A percentile compares a stretch with the other conserved stretches of the same genome.
Evolutionary conservation across 139 green algal genomes (phyloP).

Genomic region (Micractinium sp.): DNA sequence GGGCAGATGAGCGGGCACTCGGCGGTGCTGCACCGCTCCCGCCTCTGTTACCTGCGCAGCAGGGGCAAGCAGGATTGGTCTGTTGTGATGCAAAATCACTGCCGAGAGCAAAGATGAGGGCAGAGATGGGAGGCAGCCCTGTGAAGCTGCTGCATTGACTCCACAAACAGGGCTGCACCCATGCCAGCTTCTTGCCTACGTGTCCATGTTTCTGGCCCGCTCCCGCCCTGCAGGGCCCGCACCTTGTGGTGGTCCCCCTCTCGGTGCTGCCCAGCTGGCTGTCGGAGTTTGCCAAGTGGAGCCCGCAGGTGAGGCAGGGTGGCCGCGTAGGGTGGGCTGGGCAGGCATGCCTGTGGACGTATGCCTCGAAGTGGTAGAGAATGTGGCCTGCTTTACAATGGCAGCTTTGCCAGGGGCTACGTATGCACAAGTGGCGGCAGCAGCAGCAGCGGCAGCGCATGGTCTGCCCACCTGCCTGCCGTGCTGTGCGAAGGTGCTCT

Average conservation of each 20-base stretch:
- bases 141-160: too few relatives aligned
- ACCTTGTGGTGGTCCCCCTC: conserved; percentile 59
- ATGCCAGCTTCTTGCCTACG: neutral
- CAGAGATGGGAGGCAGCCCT: neutral
- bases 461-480: neutral
- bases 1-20: neutral
- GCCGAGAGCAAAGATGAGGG: neutral
- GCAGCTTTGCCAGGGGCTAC: too few relatives aligned
- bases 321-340: too few relatives aligned
- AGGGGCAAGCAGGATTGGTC: neutral
- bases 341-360: too few relatives aligned
- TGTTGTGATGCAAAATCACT: neutral
- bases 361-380: too few relatives aligned
- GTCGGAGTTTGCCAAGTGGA: conserved; percentile 52
- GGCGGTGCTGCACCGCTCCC: neutral
- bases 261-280: conserved; percentile 52
- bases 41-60: too few relatives aligned
- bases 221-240: conserved; percentile 39
- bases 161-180: too few relatives aligned
- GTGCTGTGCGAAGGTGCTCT: too few relatives aligned
- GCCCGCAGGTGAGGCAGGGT: conserved; percentile 37
- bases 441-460: neutral
- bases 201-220: neutral
- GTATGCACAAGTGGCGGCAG: too few relatives aligned
- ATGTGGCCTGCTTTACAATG: too few relatives aligned